phyloP scores from a whole-genome alignment of 345 rosid species.

The Citrus trifoliata region DNA sequence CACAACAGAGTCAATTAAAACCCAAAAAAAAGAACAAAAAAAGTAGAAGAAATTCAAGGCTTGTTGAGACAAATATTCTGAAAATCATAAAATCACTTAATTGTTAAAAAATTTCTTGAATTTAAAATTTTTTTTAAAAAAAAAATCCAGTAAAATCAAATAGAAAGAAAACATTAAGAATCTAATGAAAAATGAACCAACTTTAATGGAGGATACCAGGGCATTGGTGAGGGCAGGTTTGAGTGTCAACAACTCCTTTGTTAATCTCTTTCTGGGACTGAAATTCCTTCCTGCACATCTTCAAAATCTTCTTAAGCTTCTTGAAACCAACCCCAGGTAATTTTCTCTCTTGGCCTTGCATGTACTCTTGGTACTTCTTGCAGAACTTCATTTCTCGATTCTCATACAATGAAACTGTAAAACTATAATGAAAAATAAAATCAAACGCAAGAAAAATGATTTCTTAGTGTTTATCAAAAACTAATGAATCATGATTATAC shows the following conservation, averaged over 20 bases:
- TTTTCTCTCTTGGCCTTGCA: constrained; percentile 61
- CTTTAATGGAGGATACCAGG: constrained; percentile 32
- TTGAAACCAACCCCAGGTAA: constrained; percentile 82
- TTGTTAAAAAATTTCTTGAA: too few species aligned
- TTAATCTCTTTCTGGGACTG: constrained; percentile 20
- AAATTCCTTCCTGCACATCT: constrained; percentile 51
- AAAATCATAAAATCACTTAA: not conserved
- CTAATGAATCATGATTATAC: not conserved
- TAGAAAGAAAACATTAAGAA: not conserved
- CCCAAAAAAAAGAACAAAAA: too few species aligned
- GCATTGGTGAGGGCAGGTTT: constrained; percentile 57
- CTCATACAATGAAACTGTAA: not conserved
- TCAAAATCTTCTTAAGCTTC: constrained; percentile 80
- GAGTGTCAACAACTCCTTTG: constrained; percentile 17
- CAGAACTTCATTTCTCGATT: constrained; percentile 69
- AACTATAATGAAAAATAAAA: not conserved
- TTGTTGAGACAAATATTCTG: not conserved
- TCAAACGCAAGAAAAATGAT: not conserved
- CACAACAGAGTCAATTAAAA: too few species aligned
- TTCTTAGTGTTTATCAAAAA: not conserved
- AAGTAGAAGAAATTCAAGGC: not conserved
- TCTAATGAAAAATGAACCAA: not conserved
- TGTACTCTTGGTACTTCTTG: constrained; percentile 81
- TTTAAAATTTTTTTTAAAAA: too few species aligned
- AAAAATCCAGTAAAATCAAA: too few species aligned